Base-by-base conservation (phyloP, 73 alveolate species). In the Symbiodinium natans region DNA sequence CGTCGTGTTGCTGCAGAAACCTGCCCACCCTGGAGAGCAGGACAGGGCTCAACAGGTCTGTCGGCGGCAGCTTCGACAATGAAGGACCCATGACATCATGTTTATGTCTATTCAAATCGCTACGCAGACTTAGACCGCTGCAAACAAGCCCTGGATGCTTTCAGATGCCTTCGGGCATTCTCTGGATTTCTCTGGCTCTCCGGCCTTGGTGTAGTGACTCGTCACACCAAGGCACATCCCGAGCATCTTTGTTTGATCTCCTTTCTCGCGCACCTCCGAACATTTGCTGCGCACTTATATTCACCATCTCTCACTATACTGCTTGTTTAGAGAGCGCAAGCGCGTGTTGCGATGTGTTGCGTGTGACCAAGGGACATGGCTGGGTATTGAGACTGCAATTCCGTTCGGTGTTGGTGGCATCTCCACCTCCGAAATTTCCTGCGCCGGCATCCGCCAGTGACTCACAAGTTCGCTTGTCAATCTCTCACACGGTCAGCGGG, bases 151-250 rank as follows among this genome's bases (percentile, higher is more conserved):
- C 74, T n/a, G n/a, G n/a, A n/a, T n/a, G n/a, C n/a, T n/a, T n/a
- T n/a, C n/a, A n/a, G n/a, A n/a, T n/a, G n/a, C n/a, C n/a, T n/a
- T n/a, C 17, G 63, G 63, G 63, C 63, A 48, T 10, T 10, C 8
- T 48, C 23, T 8, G 17, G 8, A 48, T 48, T 10, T 48, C 23
- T 48, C 63, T 48, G n/a, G n/a, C n/a, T 8, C 82, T 29, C 36
- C 25, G 48, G 73, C 97, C 97, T 90, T 68, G 40, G 97, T 71
- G 88, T 85, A 90, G 63, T 90, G 97, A 36, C 88, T 56, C 34
- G 97, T 90, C 39, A 90, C 97, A 19, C 97, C 97, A 27, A 90
- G 54, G 77, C 97, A 90, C 97, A 90, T 90, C 43, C 97, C 97
- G 56, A 71, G 54, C 23, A 71, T 33, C 40, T n/a, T 54, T 39